Evolutionary conservation across 176 grass and related monocot genomes (phyloP), one percentile per base, ranked within the genome.

Genomic region (Thalia dealbata): DNA sequence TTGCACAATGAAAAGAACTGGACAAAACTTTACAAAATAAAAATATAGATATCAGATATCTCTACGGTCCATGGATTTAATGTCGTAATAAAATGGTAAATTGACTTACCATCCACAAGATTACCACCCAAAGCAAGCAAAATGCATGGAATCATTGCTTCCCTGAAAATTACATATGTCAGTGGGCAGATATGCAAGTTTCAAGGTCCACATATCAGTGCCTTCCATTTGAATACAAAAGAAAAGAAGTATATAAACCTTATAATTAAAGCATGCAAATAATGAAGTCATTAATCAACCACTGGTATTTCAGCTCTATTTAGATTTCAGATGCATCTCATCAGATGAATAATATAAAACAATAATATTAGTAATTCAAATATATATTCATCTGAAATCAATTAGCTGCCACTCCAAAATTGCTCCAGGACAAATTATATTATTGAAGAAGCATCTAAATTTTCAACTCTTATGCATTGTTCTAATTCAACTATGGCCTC

Each of bases 91-190:
- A 41, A 75, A 41, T 60, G 8, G 38, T 56, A 69, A 22, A 61
- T 42, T 16, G 73, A 61, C 81, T 93, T 88, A 99, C 95, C 95
- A 50, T 99, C 95, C 59, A 99, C 90, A 79, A 99, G 95, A 87
- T 99, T 99, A 48, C 95, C 95, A 13, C 95, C 95, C 72, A 99
- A 91, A 52, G 95, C 95, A 77, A 99, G 95, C 75, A 99, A 87
- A 84, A 99, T 99, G 71, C 95, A 99, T 50, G 95, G 95, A 80
- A 99, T 95, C 95, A 99, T 99, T 74, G 95, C 95, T 81, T 91
- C 95, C 68, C 95, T 99, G 73, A 7, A 84, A 22, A 58, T 32
- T 4, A 38, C 22, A 73, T 24, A n/a, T 10, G 54, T 29, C 15
- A 46, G 14, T 69, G 51, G 75, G 24, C 14, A 19, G 26, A 26